Percentiles rank a stretch among this genome's conserved stretches.
Conservation (phyloP, 2,329 filamentous ascomycete species). For the Phialophora verrucosa region DNA sequence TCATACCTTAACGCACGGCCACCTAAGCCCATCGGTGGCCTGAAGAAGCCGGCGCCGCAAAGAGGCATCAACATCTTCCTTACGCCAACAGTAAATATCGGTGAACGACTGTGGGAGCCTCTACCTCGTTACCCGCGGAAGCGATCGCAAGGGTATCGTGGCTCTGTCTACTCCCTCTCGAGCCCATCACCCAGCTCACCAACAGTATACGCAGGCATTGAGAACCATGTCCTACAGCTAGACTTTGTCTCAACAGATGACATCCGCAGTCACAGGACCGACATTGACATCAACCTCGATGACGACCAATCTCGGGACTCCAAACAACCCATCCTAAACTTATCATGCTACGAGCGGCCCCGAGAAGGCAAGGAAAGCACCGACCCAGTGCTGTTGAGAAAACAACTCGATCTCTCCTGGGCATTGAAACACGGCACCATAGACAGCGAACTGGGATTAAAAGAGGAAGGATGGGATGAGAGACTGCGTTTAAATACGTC, state of each 20-base stretch:
- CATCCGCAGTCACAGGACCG: constrained; percentile 35
- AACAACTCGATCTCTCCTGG: constrained; percentile 30
- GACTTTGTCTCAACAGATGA: constrained; percentile 55
- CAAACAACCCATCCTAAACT: constrained; percentile 40
- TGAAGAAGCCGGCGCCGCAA: constrained; percentile 2
- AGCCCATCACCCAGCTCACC: constrained; percentile 52
- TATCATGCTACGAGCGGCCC: constrained; percentile 54
- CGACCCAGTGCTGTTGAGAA: constrained; percentile 37
- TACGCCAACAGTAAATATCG: constrained; percentile 40
- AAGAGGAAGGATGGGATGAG: constrained; percentile 15
- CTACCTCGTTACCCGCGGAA: constrained; percentile 25
- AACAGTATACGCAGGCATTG: constrained; percentile 53
- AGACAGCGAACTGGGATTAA: neutral
- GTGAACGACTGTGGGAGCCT: constrained; percentile 34
- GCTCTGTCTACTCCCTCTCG: constrained; percentile 53
- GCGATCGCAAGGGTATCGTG: constrained; percentile 45
- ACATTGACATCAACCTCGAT: constrained; percentile 6
- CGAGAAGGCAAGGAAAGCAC: constrained; percentile 40
- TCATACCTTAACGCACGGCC: constrained; percentile 35
- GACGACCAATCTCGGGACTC: neutral
- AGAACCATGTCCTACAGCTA: constrained; percentile 50
- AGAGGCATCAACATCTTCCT: constrained; percentile 53
- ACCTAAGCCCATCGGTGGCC: neutral
- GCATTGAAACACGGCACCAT: neutral
- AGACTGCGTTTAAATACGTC: constrained; percentile 18